phyloP scores from a whole-genome alignment of 306 rosid species.

The Sicyos edulis region DNA sequence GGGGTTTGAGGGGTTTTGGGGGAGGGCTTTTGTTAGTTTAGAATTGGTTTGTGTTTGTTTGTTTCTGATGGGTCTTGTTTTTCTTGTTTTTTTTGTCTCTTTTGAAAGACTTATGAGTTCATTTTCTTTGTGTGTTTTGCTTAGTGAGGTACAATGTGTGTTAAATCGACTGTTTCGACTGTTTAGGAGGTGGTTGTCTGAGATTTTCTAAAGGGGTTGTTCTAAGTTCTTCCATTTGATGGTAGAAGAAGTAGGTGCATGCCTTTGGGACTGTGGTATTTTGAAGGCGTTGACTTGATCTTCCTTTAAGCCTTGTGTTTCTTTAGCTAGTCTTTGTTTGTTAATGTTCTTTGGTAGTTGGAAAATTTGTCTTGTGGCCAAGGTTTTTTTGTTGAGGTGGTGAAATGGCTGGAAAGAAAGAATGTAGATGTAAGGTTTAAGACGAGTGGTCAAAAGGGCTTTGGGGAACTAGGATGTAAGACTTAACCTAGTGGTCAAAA shows the following conservation, averaged over 20 bases:
- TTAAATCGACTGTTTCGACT: neutral
- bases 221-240: neutral
- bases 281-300: neutral
- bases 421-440: neutral
- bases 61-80: no score
- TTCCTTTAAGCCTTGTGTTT: neutral
- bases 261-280: neutral
- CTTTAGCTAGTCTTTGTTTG: neutral
- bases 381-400: neutral
- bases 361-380: neutral
- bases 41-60: no score
- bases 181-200: neutral
- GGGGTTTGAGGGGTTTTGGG: no score
- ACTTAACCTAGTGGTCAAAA: no score
- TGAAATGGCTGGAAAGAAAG: neutral
- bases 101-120: neutral
- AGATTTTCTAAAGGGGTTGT: neutral
- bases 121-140: neutral
- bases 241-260: slow-evolving; percentile 12
- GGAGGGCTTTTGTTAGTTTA: no score
- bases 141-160: neutral
- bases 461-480: no score
- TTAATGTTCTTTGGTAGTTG: neutral
- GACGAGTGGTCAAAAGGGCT: no score
- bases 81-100: no score